Conservation (phyloP, 2,329 filamentous ascomycete genomes). For the Exophiala viscosa region DNA sequence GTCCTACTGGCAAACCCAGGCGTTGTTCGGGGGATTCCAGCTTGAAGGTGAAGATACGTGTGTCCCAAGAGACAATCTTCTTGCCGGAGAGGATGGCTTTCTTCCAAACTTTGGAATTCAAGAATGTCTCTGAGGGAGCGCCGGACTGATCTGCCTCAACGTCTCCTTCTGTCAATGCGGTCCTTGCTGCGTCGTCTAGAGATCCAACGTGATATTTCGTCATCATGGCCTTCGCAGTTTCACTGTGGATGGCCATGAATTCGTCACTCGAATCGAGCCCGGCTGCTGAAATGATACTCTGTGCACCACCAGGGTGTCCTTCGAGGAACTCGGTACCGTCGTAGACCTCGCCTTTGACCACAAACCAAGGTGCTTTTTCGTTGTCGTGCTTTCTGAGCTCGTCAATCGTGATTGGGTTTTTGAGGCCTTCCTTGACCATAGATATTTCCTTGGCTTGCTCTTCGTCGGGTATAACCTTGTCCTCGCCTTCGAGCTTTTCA, state of each 20-base stretch:
- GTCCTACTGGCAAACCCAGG: slow-evolving; percentile 75
- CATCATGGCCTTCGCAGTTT: slow-evolving; percentile 92
- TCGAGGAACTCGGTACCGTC: slow-evolving; percentile 78
- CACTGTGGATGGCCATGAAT: slow-evolving; percentile 87
- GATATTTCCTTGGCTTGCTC: slow-evolving; percentile 64
- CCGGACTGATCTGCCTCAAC: slow-evolving; percentile 40
- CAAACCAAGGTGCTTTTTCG: slow-evolving; percentile 74
- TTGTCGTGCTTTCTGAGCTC: slow-evolving; percentile 67
- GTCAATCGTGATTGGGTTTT: slow-evolving; percentile 62
- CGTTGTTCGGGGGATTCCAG: slow-evolving; percentile 67
- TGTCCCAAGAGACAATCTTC: slow-evolving; percentile 69
- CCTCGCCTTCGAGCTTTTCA: slow-evolving; percentile 59
- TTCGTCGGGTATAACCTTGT: slow-evolving; percentile 40
- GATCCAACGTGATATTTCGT: slow-evolving; percentile 76
- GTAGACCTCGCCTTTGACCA: slow-evolving; percentile 83
- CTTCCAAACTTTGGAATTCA: slow-evolving; percentile 69
- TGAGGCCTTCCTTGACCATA: slow-evolving; percentile 69
- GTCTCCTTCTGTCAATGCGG: slow-evolving; percentile 50
- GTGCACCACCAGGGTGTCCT: slow-evolving; percentile 79
- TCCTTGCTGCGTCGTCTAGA: slow-evolving; percentile 59
- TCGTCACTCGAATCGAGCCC: slow-evolving; percentile 80
- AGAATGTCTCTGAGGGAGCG: slow-evolving; percentile 58
- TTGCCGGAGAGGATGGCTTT: slow-evolving; percentile 68
- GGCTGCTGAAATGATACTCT: slow-evolving; percentile 79
- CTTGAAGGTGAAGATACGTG: slow-evolving; percentile 74